These are phyloP conservation scores for Begonia fuchsioides DNA, from an alignment of 306 rosid species.

Conservation along the genomic window DNA sequence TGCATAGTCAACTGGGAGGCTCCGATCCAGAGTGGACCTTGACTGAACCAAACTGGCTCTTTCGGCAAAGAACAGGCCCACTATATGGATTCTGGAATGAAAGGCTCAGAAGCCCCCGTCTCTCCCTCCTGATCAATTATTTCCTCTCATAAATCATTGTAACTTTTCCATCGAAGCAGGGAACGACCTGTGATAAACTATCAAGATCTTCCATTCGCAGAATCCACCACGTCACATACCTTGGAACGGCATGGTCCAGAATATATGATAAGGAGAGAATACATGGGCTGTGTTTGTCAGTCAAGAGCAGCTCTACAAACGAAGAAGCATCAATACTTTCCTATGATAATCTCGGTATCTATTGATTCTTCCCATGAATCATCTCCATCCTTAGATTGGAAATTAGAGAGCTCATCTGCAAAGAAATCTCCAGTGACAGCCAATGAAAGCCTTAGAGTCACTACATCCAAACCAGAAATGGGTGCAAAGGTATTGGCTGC, in stretches of 20 bases:
- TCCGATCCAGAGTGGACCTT: too few species aligned
- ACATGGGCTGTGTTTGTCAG: constrained; percentile 8
- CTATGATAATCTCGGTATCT: too few species aligned
- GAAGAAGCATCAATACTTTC: constrained; percentile 23
- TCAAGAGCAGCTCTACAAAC: too few species aligned
- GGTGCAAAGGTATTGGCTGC: constrained; percentile 71
- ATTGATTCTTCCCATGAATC: too few species aligned
- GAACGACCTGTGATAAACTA: neutral
- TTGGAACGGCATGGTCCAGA: constrained; percentile 26
- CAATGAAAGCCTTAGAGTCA: constrained; percentile 73
- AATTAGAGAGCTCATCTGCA: constrained; percentile 18
- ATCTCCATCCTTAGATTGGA: constrained; percentile 11
- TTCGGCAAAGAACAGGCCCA: too few species aligned
- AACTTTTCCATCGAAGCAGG: too few species aligned
- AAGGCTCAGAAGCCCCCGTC: too few species aligned
- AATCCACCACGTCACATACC: constrained; percentile 26
- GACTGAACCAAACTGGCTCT: too few species aligned
- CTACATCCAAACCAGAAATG: constrained; percentile 51
- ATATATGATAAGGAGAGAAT: constrained; percentile 28
- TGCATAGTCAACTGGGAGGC: too few species aligned
- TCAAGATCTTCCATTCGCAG: too few species aligned
- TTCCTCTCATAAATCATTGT: constrained; percentile 11
- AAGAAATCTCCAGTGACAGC: constrained; percentile 47
- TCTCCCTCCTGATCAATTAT: too few species aligned
- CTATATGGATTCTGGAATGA: too few species aligned